Evolutionary conservation across 345 rosid species (phyloP), one percentile per base, ranked within the genome.

Genomic region (Acer saccharum): DNA sequence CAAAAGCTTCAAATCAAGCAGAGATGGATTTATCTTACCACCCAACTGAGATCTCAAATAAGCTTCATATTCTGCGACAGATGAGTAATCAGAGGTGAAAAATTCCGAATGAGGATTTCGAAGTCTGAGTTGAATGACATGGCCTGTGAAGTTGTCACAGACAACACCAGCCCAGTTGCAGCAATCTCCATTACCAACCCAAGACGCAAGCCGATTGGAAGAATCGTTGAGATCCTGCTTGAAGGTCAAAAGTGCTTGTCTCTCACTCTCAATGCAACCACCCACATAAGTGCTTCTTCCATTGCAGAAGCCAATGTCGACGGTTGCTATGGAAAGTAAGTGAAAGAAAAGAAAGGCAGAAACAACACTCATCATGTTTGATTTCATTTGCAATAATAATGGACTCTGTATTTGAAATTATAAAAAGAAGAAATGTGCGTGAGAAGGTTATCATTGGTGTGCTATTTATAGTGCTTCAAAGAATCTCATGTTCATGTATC

Each of bases 91-190:
- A 6, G 61, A 55, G 4, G 21, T n/a, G 9, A 23, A 0, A 23
- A 1, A 0, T n/a, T 58, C 63, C 12, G 1, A 58, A n/a, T 7
- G 25, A 23, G 76, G 58, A 35, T 58, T 60, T 52, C 69, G 25
- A 17, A 84, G 80, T 7, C 68, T 39, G 18, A 79, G 76, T 68
- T 79, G 62, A 1, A 10, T 14, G 48, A 81, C 79, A 69, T 70
- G 75, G 9, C 83, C 79, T 3, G 87, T 74, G 0, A n/a, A 13
- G 10, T 76, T 71, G 39, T 32, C 6, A 4, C 39, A 32, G 39
- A 32, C 39, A 32, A 32, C 39, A 32, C 39, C 39, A 0, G 5
- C 6, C 39, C 39, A 32, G 5, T 32, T 4, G 6, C 39, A 32
- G 4, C 39, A 32, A 32, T 32, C 39, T 32, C 39, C 39, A 32